Base-by-base conservation (phyloP, 768 basidiomycete species). In the Boletus subparvulus region DNA sequence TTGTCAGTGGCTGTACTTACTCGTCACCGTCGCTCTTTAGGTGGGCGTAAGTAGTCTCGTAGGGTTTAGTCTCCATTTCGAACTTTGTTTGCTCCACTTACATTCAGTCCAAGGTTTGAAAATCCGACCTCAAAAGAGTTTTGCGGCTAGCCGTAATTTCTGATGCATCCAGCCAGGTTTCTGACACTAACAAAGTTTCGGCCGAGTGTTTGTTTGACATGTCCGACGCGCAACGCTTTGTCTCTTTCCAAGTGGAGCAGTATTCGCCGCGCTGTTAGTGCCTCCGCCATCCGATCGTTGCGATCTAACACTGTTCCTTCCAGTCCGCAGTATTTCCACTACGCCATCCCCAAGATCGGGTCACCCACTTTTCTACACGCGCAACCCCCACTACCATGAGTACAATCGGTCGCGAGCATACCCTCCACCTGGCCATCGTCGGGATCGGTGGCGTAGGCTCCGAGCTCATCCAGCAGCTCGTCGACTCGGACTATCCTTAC, bases 401-500 rank as follows among this genome's bases (percentile, higher is more conserved):
- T 46, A 33, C 19, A 33, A 48, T 47, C 12, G 47, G 48, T 26
- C 63, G 24, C 24, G 64, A 64, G 63, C 68, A 60, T 68, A 77
- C 56, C 70, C 77, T 74, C 52, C 61, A 71, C 12, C 84, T 98
- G 51, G 92, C 92, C 43, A 80, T 97, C 61, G 80, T 98, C 53
- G 97, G 97, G 55, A 83, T 93, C 33, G 97, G 97, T 4, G 89
- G 96, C 50, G 97, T 99, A 26, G 97, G 97, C 30, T 79, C 83
- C 40, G 92, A 93, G 68, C 83, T 98, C 65, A 79, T 98, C 70
- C 73, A 80, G 41, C 97, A 98, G 73, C 80, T 98, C 24, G 78
- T 84, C 47, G 77, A 86, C 7, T 37, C 26, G 4, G 40, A 57
- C 13, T 80, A 86, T 36, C 85, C 88, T 3, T 62, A 65, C 64